phyloP scores from a whole-genome alignment of 352 stramenopile genomes.

The Globisporangium nagaii region DNA sequence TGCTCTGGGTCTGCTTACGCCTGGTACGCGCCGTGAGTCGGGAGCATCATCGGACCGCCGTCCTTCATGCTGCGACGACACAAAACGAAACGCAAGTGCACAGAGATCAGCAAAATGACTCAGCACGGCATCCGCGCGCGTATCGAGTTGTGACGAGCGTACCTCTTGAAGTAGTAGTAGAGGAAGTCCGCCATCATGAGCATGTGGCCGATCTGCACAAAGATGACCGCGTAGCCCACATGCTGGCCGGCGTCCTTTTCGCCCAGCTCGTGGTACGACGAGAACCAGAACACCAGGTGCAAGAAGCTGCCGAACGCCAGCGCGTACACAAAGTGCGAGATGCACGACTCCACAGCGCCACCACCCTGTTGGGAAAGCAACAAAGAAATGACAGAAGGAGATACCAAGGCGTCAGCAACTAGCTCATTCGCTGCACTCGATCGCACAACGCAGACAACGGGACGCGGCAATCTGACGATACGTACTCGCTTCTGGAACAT shows the following conservation, averaged over 20 bases:
- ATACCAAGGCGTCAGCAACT: background rate
- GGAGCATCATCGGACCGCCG: slow-evolving; percentile 85
- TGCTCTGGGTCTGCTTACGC: slow-evolving; percentile 25
- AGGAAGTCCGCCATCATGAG: slow-evolving; percentile 99
- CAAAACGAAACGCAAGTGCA: slow-evolving; percentile 3
- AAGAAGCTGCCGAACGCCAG: slow-evolving; percentile 94
- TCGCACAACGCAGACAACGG: no score
- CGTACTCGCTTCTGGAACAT: slow-evolving; percentile 97
- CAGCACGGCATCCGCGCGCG: no score
- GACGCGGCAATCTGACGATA: no score
- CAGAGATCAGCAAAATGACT: background rate
- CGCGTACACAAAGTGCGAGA: slow-evolving; percentile 96
- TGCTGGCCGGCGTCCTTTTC: slow-evolving; percentile 89
- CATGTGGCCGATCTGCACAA: slow-evolving; percentile 97
- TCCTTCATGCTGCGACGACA: slow-evolving; percentile 70
- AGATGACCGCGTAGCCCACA: slow-evolving; percentile 94
- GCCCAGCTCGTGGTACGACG: slow-evolving; percentile 97
- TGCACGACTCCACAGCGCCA: slow-evolving; percentile 94
- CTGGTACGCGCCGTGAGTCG: slow-evolving; percentile 82
- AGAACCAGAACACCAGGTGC: slow-evolving; percentile 98
- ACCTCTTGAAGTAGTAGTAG: slow-evolving; percentile 98
- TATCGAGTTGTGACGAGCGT: slow-evolving; percentile 2
- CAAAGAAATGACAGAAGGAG: background rate
- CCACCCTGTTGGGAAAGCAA: slow-evolving; percentile 43
- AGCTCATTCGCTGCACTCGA: no score